Conservation (phyloP, 495 filamentous ascomycete species). For the Trichocladium uniseriatum region DNA sequence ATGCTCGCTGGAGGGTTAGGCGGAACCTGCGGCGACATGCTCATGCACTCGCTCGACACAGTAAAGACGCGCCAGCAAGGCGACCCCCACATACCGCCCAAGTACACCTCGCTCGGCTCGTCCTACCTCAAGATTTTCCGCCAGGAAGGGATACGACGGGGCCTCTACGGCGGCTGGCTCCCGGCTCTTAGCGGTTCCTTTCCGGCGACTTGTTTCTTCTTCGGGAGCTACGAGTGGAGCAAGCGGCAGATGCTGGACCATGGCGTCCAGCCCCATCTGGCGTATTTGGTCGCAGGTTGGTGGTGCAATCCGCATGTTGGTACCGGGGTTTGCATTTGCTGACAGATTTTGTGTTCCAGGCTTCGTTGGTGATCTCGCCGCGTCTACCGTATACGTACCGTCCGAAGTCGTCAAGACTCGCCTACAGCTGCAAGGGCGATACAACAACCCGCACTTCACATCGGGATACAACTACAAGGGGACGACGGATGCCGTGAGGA, state of each 20-base stretch:
- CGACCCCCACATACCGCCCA: constrained; percentile 81
- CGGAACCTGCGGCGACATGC: constrained; percentile 86
- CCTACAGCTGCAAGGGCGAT: constrained; percentile 85
- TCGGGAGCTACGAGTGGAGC: constrained; percentile 91
- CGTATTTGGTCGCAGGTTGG: constrained; percentile 76
- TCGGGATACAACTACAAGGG: constrained; percentile 91
- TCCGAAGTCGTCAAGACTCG: constrained; percentile 95
- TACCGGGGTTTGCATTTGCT: constrained; percentile 1
- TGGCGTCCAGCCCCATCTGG: constrained; percentile 65
- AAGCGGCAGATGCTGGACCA: constrained; percentile 80
- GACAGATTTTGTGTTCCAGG: constrained; percentile 40
- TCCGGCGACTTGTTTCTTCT: constrained; percentile 89
- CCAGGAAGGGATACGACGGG: constrained; percentile 79
- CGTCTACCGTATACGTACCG: constrained; percentile 86
- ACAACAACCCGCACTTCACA: constrained; percentile 86
- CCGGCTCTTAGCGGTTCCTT: constrained; percentile 90
- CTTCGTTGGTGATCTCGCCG: constrained; percentile 84
- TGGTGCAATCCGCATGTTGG: neutral
- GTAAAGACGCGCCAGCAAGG: constrained; percentile 99
- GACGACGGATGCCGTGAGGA: constrained; percentile 68
- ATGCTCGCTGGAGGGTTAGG: constrained; percentile 92
- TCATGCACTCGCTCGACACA: constrained; percentile 98
- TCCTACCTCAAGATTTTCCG: constrained; percentile 88
- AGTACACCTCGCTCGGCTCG: constrained; percentile 78
- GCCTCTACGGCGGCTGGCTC: constrained; percentile 85